Conservation (phyloP, 2,329 filamentous ascomycete genomes). For the Talaromyces sp. region DNA sequence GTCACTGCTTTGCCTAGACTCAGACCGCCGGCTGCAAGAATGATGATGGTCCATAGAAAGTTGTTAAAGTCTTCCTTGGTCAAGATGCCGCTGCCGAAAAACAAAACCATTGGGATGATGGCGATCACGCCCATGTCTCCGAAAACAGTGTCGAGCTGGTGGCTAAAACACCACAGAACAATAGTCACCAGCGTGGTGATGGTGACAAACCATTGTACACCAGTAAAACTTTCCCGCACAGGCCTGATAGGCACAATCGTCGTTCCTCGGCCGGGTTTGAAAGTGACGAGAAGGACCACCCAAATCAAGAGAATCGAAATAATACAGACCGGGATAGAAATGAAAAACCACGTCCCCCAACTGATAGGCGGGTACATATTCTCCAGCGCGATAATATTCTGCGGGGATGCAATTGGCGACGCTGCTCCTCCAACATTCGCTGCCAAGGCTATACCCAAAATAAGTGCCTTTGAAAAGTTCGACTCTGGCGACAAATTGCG, state of each 20-base stretch:
- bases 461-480: constrained; percentile 88
- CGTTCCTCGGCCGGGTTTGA: constrained; percentile 77
- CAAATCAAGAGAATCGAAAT: constrained; percentile 86
- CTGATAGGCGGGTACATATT: constrained; percentile 91
- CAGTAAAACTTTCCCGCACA: constrained; percentile 81
- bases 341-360: constrained; percentile 97
- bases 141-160: constrained; percentile 80
- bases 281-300: constrained; percentile 76
- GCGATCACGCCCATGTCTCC: constrained; percentile 98
- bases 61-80: constrained; percentile 99
- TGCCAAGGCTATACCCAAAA: constrained; percentile 89
- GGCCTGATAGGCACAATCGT: constrained; percentile 88
- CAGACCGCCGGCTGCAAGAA: constrained; percentile 87
- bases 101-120: constrained; percentile 89
- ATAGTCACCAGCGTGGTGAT: constrained; percentile 80
- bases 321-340: constrained; percentile 86
- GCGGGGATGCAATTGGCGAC: constrained; percentile 92
- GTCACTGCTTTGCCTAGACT: constrained; percentile 92
- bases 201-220: constrained; percentile 89
- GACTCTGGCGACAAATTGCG: constrained; percentile 88
- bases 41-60: constrained; percentile 99
- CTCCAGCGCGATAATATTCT: constrained; percentile 93
- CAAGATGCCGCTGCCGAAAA: constrained; percentile 92
- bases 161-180: constrained; percentile 82
- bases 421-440: constrained; percentile 96